Evolutionary conservation across 202 grass and related monocot genomes (phyloP).

Genomic region (Dendrocalamus latiflorus): DNA sequence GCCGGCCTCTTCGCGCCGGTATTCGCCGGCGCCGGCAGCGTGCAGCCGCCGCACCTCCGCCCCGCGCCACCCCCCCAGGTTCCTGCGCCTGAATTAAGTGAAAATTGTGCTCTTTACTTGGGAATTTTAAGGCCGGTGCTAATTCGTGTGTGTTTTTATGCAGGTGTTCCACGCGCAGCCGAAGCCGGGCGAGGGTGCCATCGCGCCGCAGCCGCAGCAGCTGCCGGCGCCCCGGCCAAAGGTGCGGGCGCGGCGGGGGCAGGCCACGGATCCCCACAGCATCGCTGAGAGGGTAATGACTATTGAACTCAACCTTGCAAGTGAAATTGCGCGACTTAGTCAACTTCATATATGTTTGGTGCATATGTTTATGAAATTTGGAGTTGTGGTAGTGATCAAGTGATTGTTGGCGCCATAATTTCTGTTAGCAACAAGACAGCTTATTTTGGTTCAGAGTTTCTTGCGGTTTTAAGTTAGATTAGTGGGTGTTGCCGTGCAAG

Average conservation of each 20-base stretch:
- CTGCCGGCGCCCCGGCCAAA: constrained; percentile 69
- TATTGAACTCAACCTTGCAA: not conserved
- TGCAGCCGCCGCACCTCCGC: constrained; percentile 55
- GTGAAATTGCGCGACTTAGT: not conserved
- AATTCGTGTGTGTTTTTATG: not conserved
- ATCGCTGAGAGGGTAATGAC: constrained; percentile 73
- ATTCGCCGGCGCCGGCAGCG: constrained; percentile 38
- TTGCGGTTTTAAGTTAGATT: constrained; percentile 20
- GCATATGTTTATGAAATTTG: not conserved
- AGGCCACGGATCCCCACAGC: constrained; percentile 91
- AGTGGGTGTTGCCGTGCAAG: constrained; percentile 10
- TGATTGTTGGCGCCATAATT: not conserved
- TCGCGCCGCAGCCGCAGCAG: constrained; percentile 55
- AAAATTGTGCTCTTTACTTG: not conserved
- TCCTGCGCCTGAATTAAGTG: not conserved
- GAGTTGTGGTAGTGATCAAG: not conserved
- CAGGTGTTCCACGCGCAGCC: constrained; percentile 74
- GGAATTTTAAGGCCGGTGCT: not conserved
- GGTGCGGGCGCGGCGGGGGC: constrained; percentile 73
- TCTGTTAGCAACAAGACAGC: not conserved
- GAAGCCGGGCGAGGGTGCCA: constrained; percentile 42
- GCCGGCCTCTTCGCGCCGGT: constrained; percentile 53
- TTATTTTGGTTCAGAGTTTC: not conserved
- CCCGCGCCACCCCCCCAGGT: constrained; percentile 56
- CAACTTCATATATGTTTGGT: not conserved